Evolutionary conservation across 2,329 filamentous ascomycete genomes (phyloP).

Genomic region (Fusarium sp.): DNA sequence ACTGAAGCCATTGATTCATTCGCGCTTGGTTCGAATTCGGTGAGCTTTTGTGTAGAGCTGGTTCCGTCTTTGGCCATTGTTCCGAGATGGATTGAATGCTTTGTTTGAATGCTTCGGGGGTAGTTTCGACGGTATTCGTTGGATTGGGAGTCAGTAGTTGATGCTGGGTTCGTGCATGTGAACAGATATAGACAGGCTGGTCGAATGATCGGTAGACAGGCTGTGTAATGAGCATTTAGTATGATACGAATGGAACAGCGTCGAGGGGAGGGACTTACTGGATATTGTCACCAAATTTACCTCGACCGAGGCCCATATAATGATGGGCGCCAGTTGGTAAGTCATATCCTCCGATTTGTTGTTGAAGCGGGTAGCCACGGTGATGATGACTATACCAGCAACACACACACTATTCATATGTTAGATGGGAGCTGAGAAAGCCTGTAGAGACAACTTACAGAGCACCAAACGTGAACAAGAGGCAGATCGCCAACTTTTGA

Average conservation of each 20-base stretch:
- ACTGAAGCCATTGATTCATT: slow-evolving; percentile 16
- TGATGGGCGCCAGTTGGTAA: slow-evolving; percentile 29
- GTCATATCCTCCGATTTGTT: slow-evolving; percentile 34
- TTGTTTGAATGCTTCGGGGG: slow-evolving; percentile 13
- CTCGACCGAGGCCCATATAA: slow-evolving; percentile 41
- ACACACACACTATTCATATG: slow-evolving; percentile 24
- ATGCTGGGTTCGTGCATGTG: slow-evolving; percentile 4
- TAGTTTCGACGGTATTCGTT: slow-evolving; percentile 15
- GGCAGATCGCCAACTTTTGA: slow-evolving; percentile 41
- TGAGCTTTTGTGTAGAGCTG: slow-evolving; percentile 37
- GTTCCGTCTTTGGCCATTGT: slow-evolving; percentile 24
- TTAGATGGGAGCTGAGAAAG: background rate
- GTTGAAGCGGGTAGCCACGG: slow-evolving; percentile 24
- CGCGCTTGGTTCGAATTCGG: slow-evolving; percentile 1
- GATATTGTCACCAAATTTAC: slow-evolving; percentile 41
- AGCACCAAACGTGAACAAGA: slow-evolving; percentile 46
- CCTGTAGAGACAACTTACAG: slow-evolving; percentile 27
- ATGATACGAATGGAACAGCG: rapidly evolving
- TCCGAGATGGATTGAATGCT: slow-evolving; percentile 27
- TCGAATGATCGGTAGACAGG: slow-evolving; percentile 40
- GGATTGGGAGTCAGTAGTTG: slow-evolving; percentile 9
- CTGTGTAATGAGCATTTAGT: background rate
- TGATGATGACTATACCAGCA: slow-evolving; percentile 35
- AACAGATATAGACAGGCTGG: slow-evolving; percentile 36
- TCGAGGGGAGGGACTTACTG: background rate